Base-by-base conservation (phyloP, 1,284 basidiomycete species). In the Ustilago tritici region DNA sequence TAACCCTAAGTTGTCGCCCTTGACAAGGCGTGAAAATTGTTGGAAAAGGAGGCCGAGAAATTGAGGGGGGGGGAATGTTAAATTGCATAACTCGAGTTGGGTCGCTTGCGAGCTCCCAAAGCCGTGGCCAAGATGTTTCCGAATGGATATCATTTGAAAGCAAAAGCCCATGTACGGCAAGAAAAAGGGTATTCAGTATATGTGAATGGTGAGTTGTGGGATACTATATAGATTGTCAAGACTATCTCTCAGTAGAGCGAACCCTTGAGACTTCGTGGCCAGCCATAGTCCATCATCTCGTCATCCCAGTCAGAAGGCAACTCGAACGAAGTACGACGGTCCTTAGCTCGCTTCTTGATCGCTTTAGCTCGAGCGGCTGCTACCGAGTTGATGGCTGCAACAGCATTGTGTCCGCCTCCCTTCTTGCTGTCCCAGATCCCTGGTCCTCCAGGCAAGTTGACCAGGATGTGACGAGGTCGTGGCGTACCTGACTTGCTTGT, bases 391-490 rank as follows among this genome's bases (percentile, higher is more conserved):
- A 77, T 77, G 8, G 75, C 75, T 0, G 75, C 75, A 0, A 77
- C 75, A 2, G 75, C 75, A 15, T 77, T 77, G 43, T 61, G 66
- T 52, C 75, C 75, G 31, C 75, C 75, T 40, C 75, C 75, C 34
- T 46, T 77, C 55, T 77, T 73, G 70, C 61, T 77, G 61, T 77
- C 75, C 75, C 75, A 77, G 56, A 77, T 77, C 8, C 75, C 75
- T 6, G 70, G 75, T 59, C 75, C 75, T 49, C 75, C 75, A 4
- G 75, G 75, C 60, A 77, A 36, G 52, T 77, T 77, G 59, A 77
- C 70, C 32, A 77, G 41, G n/a, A 77, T 73, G 61, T 77, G 75
- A 28, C 75, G 75, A 38, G 75, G 75, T 40, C 69, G 69, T 10
- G 75, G 66, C 6, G 75, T 73, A 14, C 75, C 75, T 11, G 70